Evolutionary conservation across 352 stramenopile species (phyloP), one percentile per base, ranked within the genome.

Genomic region (Pythium sp.): DNA sequence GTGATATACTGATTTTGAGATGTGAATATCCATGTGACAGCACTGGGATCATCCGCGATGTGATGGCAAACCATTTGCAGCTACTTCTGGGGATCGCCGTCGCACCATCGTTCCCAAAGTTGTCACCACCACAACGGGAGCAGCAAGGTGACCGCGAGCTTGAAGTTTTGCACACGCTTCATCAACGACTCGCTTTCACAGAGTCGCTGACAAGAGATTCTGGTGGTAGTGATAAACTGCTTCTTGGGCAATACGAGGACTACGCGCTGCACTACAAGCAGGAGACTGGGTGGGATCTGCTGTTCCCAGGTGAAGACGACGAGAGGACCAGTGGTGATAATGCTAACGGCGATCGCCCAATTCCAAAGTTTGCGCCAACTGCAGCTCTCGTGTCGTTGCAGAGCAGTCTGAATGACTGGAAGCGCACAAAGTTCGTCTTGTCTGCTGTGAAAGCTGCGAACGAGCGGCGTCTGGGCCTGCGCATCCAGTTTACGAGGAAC

Each of bases 31-130:
- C 2, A 26, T 41, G 20, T 43, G 11, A 5, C 46, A 91, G 80
- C 28, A 75, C 76, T 32, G 88, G 88, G 2, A 91, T 96, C 34
- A 77, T 96, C 30, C 84, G 88, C 9, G 87, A 96, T 46, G 81
- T 94, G 5, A 92, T 95, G 76, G 79, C 82, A 24, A 96, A 95
- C 65, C 88, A 96, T 36, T 70, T 96, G 32, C 86, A 92, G 15
- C 67, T 93, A 14, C 64, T 95, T 20, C 67, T 92, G 0, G 72
- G 70, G 1, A 54, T 78, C 49, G 59, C 80, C 15, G 72, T 82
- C 3, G 24, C 72, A 1, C 75, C 80, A 28, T 81, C 77, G 1
- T 76, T 86, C 41, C 41, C 7, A 49, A n/a, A 22, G 15, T 18
- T 49, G 12, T 49, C 15, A 20, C 12, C 38, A 7, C 15, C 41